A percentile compares a stretch with the other conserved stretches of the same genome.
These are phyloP conservation scores for Eucalyptus erythrocorys DNA, from an alignment of 345 rosid genomes.

Conservation along the genomic window DNA sequence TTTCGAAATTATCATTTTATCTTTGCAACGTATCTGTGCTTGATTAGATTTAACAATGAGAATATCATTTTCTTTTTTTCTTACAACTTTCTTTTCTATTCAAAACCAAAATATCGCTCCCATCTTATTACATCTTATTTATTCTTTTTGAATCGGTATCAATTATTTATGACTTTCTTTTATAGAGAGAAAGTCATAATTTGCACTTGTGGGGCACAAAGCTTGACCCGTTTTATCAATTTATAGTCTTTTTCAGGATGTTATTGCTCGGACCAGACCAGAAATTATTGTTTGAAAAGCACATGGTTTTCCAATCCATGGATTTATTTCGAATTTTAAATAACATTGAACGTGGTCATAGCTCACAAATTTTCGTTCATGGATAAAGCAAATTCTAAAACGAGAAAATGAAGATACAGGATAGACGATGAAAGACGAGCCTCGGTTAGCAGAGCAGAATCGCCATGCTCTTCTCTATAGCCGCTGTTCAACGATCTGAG, in stretches of 20 bases:
- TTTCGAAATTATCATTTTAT: background rate
- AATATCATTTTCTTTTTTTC: background rate
- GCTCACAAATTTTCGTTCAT: background rate
- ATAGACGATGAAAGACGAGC: background rate
- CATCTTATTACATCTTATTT: background rate
- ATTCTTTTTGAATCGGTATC: background rate
- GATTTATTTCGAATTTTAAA: background rate
- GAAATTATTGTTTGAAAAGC: background rate
- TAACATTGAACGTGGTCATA: background rate
- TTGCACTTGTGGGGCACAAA: background rate
- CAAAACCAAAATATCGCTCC: background rate
- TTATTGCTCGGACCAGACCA: background rate
- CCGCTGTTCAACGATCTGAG: background rate
- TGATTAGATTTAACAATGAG: background rate
- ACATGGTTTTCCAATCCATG: background rate
- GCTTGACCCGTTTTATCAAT: background rate
- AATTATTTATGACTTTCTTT: background rate
- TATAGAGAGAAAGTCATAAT: background rate
- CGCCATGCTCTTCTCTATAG: background rate
- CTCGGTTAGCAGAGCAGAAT: background rate
- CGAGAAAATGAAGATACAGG: background rate
- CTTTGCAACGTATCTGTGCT: background rate
- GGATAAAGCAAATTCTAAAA: background rate
- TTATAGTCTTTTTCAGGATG: background rate
- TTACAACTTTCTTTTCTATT: background rate